Percentiles rank a stretch among this genome's conserved stretches.
phyloP scores from a whole-genome alignment of 1,284 basidiomycete genomes.

The Apiotrichum akiyoshidainum region DNA sequence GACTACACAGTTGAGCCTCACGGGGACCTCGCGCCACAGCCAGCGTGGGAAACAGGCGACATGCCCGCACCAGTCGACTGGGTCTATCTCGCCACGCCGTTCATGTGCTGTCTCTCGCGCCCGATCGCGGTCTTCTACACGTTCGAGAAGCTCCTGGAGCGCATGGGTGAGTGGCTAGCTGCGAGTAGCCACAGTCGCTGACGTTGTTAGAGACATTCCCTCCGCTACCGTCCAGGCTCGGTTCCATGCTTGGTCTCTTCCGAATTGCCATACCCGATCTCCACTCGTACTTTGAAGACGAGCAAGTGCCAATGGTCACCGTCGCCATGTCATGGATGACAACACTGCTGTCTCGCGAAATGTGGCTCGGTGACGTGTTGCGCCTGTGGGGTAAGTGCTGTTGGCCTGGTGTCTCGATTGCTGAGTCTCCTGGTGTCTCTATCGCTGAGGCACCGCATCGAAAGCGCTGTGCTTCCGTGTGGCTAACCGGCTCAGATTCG shows the following conservation, averaged over 20 bases:
- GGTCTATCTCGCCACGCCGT: constrained; percentile 46
- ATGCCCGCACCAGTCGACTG: constrained; percentile 32
- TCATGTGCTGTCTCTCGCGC: constrained; percentile 40
- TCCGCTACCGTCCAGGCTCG: constrained; percentile 40
- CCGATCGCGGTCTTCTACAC: constrained; percentile 41
- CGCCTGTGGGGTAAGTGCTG: constrained; percentile 44
- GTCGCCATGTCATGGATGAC: constrained; percentile 47
- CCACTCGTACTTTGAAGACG: constrained; percentile 48
- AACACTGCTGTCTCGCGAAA: constrained; percentile 42
- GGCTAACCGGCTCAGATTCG: constrained; percentile 28
- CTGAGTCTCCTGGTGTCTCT: background rate
- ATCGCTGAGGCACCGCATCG: background rate
- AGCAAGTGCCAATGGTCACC: constrained; percentile 45
- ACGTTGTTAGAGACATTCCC: constrained; percentile 33
- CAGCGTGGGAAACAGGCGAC: constrained; percentile 9
- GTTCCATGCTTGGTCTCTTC: constrained; percentile 44
- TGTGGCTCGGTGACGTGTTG: constrained; percentile 47
- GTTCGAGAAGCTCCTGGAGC: constrained; percentile 40
- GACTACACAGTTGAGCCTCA: background rate
- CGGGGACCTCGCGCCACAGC: constrained; percentile 4
- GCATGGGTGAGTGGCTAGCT: constrained; percentile 32
- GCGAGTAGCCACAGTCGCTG: background rate
- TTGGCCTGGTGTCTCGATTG: no score
- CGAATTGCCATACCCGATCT: constrained; percentile 43
- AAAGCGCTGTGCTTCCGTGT: no score